Conservation (phyloP, 108 stramenopile species). For the Cyclotella atomus region DNA sequence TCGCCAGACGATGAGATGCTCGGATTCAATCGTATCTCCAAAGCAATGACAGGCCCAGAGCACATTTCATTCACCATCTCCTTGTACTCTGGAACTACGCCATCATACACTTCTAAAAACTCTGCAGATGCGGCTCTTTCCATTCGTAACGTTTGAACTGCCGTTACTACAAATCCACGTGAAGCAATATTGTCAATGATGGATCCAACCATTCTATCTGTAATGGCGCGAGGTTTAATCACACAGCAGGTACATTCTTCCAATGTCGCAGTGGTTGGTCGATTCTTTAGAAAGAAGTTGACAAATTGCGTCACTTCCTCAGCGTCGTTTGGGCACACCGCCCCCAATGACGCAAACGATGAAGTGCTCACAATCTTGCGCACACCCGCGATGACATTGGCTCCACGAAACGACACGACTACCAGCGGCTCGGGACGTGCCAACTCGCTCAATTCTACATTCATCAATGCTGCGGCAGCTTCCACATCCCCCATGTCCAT, state of each 20-base stretch:
- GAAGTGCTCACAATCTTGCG: conserved; percentile 28
- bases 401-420: conserved; percentile 36
- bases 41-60: conserved; percentile 58
- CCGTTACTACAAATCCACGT: conserved; percentile 65
- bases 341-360: conserved; percentile 15
- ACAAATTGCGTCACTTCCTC: conserved; percentile 25
- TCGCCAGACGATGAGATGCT: neutral
- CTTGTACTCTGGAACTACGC: conserved; percentile 52
- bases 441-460: conserved; percentile 26
- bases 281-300: conserved; percentile 19
- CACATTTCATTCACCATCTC: conserved; percentile 69
- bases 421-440: conserved; percentile 24
- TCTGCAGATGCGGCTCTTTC: conserved; percentile 58
- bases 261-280: conserved; percentile 59
- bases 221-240: conserved; percentile 78
- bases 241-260: conserved; percentile 78
- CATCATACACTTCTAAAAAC: conserved; percentile 77
- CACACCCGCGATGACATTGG: conserved; percentile 16
- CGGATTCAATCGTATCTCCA: conserved; percentile 50
- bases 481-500: conserved; percentile 21
- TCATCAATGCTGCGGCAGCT: conserved; percentile 13
- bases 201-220: conserved; percentile 47
- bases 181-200: conserved; percentile 55
- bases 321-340: conserved; percentile 10
- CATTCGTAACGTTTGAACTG: conserved; percentile 58